These are phyloP conservation scores for Margaritispora aquatica DNA, from an alignment of 495 filamentous ascomycete genomes.

Conservation along the genomic window DNA sequence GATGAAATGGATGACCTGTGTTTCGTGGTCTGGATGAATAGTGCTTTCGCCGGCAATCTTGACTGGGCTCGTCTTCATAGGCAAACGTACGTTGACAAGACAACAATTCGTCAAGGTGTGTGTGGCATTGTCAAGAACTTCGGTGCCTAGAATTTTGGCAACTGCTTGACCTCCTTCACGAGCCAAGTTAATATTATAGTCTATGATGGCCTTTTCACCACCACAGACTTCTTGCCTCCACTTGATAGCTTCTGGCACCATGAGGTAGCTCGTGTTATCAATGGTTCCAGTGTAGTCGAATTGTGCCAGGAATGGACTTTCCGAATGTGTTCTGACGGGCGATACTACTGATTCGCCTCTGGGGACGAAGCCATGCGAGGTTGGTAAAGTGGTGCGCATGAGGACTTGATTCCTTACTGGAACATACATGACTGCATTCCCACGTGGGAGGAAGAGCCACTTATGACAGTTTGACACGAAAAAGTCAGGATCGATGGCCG, in stretches of 20 bases:
- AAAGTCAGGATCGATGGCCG: conserved; percentile 67
- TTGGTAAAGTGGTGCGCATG: conserved; percentile 71
- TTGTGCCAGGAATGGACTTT: conserved; percentile 56
- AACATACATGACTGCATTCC: conserved; percentile 75
- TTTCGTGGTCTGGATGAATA: conserved; percentile 19
- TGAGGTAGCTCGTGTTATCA: conserved; percentile 65
- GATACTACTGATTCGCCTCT: conserved; percentile 4
- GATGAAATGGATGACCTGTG: conserved; percentile 46
- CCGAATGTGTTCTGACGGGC: conserved; percentile 38
- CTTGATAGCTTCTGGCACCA: conserved; percentile 59
- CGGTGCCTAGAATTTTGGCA: conserved; percentile 59
- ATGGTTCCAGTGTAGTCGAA: conserved; percentile 76
- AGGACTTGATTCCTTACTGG: conserved; percentile 63
- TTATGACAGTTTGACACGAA: conserved; percentile 83
- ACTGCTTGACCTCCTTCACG: conserved; percentile 50
- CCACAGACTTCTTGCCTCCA: conserved; percentile 65
- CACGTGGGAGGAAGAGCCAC: conserved; percentile 84
- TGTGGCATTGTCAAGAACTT: conserved; percentile 56
- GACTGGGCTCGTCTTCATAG: conserved; percentile 38
- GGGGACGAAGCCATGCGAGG: conserved; percentile 50
- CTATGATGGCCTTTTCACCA: conserved; percentile 62
- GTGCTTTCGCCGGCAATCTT: conserved; percentile 14
- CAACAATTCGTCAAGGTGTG: conserved; percentile 37
- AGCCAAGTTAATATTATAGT: conserved; percentile 52
- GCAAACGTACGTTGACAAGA: conserved; percentile 71